Base-by-base conservation (phyloP, 805 yeast genomes). In the Kuraishia borneana region DNA sequence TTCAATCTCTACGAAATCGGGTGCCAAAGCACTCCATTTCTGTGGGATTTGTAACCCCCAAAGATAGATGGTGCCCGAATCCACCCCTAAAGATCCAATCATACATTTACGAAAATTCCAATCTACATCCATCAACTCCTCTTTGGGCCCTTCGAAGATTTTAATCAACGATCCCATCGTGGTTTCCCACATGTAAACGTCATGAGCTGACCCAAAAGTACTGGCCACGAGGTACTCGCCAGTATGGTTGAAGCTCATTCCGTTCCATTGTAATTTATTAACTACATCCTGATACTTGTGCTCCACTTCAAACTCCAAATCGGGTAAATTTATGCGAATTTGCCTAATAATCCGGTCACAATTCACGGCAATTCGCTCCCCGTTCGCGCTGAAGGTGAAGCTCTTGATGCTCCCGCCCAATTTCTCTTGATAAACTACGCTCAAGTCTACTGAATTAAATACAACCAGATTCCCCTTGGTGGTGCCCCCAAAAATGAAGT, bases 21-120 rank as follows among this genome's bases (percentile, higher is more conserved):
- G 96, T 0, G 96, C 96, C 45, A 88, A 61, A 1, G 96, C 94
- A 54, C 94, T 81, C 97, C 97, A 88, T 56, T 83, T 82, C 46
- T 87, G 96, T 1, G 95, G 94, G 16, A 83, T 73, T 26, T 71
- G 70, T 7, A 83, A 69, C 33, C 80, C 71, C 96, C 96, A 89
- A 27, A 82, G 51, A 49, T 83, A 87, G 2, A 88, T 69, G 26
- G 74, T 64, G 1, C 96, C 96, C 21, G 83, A 65, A 48, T 88
- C 97, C 36, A 83, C 59, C 0, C 96, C 96, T 20, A 83, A 82
- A 13, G 94, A 81, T 7, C 80, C 81, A 22, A 89, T 74, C 40
- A 71, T 61, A 53, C 95, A 84, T 35, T 73, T 65, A 33, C 73
- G 61, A 38, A 73, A 76, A 52, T 88, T 84, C 95, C 96, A 88